A percentile compares a stretch with the other conserved stretches of the same genome.
Conservation (phyloP, 208 protist species). For the Acanthamoeba lenticulata region DNA sequence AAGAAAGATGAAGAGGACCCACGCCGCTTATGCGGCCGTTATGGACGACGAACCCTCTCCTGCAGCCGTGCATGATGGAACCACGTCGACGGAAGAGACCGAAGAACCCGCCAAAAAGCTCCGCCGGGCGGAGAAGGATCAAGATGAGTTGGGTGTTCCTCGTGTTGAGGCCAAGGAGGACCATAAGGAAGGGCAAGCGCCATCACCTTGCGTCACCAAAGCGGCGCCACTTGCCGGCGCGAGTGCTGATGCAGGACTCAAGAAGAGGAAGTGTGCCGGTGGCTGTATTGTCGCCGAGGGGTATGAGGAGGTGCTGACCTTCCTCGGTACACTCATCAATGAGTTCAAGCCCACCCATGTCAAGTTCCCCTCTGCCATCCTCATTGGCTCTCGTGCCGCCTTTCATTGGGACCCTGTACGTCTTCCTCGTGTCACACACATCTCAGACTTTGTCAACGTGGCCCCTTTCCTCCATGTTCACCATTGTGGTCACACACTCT, state of each 20-base stretch:
- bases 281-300: background rate
- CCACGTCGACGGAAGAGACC: background rate
- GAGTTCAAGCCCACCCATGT: background rate
- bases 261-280: background rate
- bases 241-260: too few species aligned
- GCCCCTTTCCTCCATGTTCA: background rate
- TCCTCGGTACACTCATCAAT: constrained; percentile 18
- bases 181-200: background rate
- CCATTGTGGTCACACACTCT: too few species aligned
- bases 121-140: background rate
- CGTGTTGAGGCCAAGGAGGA: too few species aligned
- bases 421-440: background rate
- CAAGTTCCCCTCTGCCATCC: constrained; percentile 6
- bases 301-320: constrained; percentile 21
- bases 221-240: too few species aligned
- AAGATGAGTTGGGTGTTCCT: too few species aligned
- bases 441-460: background rate
- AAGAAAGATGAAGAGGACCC: background rate
- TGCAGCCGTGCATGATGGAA: background rate
- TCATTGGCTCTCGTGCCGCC: constrained; percentile 1
- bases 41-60: background rate
- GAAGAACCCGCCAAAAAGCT: background rate
- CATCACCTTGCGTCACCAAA: background rate
- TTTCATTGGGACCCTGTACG: constrained; percentile 30
- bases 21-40: background rate